Evolutionary conservation across 1,284 basidiomycete species (phyloP).

Genomic region (Stereum hirsutum): DNA sequence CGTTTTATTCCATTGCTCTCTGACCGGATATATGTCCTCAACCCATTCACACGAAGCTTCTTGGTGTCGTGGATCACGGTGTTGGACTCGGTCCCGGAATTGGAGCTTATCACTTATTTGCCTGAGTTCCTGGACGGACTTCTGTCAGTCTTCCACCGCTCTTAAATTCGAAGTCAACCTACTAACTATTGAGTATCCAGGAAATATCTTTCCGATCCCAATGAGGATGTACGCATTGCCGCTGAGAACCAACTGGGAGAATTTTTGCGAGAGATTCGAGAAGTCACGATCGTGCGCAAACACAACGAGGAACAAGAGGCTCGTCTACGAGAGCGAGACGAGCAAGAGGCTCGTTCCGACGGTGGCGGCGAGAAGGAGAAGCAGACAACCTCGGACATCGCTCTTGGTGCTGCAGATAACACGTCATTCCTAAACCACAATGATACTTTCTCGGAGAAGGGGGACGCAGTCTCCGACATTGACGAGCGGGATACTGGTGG

Average conservation of each 20-base stretch:
- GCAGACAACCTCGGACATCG: too few relatives aligned
- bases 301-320: conserved; percentile 45
- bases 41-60: conserved; percentile 94
- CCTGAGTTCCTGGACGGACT: conserved; percentile 94
- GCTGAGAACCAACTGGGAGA: conserved; percentile 91
- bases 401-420: too few relatives aligned
- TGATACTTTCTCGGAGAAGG: conserved; percentile 32
- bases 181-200: conserved; percentile 29
- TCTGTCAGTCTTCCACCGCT: conserved; percentile 43
- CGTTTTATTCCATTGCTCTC: conserved; percentile 92
- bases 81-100: conserved; percentile 92
- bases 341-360: conserved; percentile 27
- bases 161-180: not conserved
- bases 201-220: conserved; percentile 94
- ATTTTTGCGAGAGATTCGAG: conserved; percentile 88
- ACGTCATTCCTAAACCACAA: conserved; percentile 28
- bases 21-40: conserved; percentile 92
- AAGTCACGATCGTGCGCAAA: conserved; percentile 68
- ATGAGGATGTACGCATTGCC: conserved; percentile 86
- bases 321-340: conserved; percentile 31
- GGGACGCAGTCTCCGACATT: conserved; percentile 38
- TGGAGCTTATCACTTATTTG: conserved; percentile 91
- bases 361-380: conserved; percentile 12
- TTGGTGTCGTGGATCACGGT: conserved; percentile 96
- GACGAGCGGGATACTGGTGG: conserved; percentile 59